Base-by-base conservation (phyloP, 345 rosid species). In the Geranium brycei region DNA sequence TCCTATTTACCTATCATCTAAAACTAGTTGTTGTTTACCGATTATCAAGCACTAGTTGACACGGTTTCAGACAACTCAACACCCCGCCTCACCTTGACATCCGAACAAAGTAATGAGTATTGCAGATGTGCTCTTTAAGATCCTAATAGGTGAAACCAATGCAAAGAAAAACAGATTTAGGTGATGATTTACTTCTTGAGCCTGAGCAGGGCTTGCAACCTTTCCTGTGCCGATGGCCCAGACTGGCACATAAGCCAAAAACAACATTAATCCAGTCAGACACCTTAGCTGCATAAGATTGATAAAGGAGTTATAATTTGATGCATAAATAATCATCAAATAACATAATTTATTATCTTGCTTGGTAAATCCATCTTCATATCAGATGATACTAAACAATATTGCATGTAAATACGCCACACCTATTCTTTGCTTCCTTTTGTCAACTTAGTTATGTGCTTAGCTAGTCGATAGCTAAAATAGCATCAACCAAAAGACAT, bases 161-260 rank as follows among this genome's bases (percentile, higher is more conserved):
- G 2, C 28, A 23, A 23, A 2, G 28, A 23, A 23, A 23, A 23
- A 23, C 28, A 23, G 1, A 23, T 23, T 23, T 23, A 2, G 28
- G 28, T 23, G 28, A 28, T 7, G 61, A 63, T 77, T 76, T 74
- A 85, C 95, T 72, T 87, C 90, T 67, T 85, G 95, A 60, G 95
- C 90, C 71, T 87, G 95, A 69, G 80, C 80, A 40, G 88, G 95
- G 31, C 88, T 71, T 67, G 90, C 95, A 71, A 85, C 95, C 80
- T 87, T 87, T 57, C 88, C 95, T 0, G 90, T 87, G 19, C 95
- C 95, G 71, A 87, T 83, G 69, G 93, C 93, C 93, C 93, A 87
- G 62, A 87, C 90, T 60, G 90, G 93, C 74, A 84, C 90, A 71
- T 82, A 87, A 57, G 93, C 93, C 65, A n/a, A 83, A 69, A 71